Conservation (phyloP, 2,329 filamentous ascomycete genomes). For the Penicillium sp. region DNA sequence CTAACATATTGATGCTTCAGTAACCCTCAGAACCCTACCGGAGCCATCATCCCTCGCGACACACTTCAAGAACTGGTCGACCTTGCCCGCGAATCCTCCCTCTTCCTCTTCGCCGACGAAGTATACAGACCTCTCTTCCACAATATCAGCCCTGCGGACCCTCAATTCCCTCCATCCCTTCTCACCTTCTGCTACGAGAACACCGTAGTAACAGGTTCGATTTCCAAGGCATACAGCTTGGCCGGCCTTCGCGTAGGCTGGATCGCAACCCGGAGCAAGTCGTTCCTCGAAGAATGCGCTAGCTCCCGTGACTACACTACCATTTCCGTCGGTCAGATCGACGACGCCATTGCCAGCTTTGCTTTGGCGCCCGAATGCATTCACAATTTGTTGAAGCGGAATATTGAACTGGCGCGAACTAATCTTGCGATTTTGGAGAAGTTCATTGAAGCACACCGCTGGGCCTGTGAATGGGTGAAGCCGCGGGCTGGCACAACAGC, state of each 20-base stretch:
- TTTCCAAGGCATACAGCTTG: conserved; percentile 82
- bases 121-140: conserved; percentile 85
- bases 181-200: conserved; percentile 70
- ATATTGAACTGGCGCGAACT: conserved; percentile 63
- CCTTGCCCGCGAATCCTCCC: conserved; percentile 60
- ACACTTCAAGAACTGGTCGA: conserved; percentile 62
- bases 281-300: conserved; percentile 63
- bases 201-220: conserved; percentile 70
- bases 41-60: conserved; percentile 63
- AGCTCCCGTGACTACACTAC: conserved; percentile 76
- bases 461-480: conserved; percentile 67
- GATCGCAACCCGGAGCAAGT: conserved; percentile 66
- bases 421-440: conserved; percentile 66
- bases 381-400: conserved; percentile 61
- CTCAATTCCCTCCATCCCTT: conserved; percentile 63
- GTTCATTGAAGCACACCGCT: conserved; percentile 64
- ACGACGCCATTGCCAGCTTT: conserved; percentile 74
- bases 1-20: conserved; percentile 35
- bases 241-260: conserved; percentile 81
- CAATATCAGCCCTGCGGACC: conserved; percentile 54
- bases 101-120: conserved; percentile 73
- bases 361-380: conserved; percentile 66
- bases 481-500: conserved; percentile 78
- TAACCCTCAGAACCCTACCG: conserved; percentile 70
- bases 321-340: conserved; percentile 79